Conservation (phyloP, 1,139 yeast species). For the Yamadazyma aaseri region DNA sequence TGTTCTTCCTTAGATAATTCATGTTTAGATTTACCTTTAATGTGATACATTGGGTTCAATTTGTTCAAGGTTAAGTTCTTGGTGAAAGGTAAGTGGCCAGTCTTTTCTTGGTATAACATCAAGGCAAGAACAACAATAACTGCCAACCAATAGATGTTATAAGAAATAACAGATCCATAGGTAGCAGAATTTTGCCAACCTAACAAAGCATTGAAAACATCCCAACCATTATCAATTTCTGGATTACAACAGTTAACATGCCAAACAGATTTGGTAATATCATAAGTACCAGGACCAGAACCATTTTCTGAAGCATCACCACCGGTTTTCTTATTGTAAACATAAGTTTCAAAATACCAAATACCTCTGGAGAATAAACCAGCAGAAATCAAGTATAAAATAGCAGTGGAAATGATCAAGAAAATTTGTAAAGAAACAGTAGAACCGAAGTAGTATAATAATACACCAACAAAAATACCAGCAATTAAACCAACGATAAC, state of each 20-base stretch:
- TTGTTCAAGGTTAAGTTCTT: conserved; percentile 52
- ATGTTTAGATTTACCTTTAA: conserved; percentile 64
- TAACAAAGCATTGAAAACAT: conserved; percentile 63
- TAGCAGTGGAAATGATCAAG: conserved; percentile 53
- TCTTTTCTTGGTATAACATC: conserved; percentile 72
- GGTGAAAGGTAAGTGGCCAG: conserved; percentile 38
- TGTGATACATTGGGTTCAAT: conserved; percentile 70
- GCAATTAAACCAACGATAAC: conserved; percentile 73
- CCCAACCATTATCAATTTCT: conserved; percentile 87
- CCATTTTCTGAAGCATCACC: conserved; percentile 90
- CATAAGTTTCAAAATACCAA: conserved; percentile 76
- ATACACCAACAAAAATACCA: conserved; percentile 66
- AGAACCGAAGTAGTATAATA: conserved; percentile 75
- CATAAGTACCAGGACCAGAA: conserved; percentile 89
- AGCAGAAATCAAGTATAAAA: conserved; percentile 44
- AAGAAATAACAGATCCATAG: conserved; percentile 79
- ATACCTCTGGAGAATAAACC: conserved; percentile 62
- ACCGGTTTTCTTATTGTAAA: conserved; percentile 64
- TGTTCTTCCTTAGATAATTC: conserved; percentile 55
- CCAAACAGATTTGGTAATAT: conserved; percentile 75
- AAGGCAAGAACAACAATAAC: conserved; percentile 54
- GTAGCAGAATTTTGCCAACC: conserved; percentile 59
- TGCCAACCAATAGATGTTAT: conserved; percentile 78
- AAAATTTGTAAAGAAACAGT: conserved; percentile 75
- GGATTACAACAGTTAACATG: conserved; percentile 96